Conservation (phyloP, 768 basidiomycete genomes). For the Trametes coccinea region DNA sequence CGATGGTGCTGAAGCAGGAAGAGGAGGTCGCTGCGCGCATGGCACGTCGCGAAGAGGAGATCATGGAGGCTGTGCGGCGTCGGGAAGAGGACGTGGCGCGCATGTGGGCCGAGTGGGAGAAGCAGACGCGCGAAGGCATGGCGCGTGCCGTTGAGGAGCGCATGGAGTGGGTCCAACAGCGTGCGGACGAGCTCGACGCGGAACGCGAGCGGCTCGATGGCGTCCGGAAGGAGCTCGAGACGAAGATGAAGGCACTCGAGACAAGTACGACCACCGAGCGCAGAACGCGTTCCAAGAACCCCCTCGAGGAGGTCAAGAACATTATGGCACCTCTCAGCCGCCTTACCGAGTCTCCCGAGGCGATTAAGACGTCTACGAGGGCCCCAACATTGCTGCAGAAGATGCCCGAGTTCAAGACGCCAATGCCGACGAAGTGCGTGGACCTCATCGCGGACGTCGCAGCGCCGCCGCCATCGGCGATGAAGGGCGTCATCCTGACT, state of each 20-base stretch:
- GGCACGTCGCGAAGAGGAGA: slow-evolving; percentile 66
- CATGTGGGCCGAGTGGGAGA: slow-evolving; percentile 62
- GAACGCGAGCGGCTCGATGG: slow-evolving; percentile 53
- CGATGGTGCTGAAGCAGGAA: slow-evolving; percentile 65
- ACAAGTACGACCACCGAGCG: slow-evolving; percentile 33
- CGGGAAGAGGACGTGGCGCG: slow-evolving; percentile 64
- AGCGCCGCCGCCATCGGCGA: slow-evolving; percentile 37
- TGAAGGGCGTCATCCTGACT: slow-evolving; percentile 72
- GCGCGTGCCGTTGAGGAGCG: slow-evolving; percentile 39
- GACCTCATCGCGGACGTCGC: slow-evolving; percentile 17
- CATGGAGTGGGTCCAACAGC: slow-evolving; percentile 48
- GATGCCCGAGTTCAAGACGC: slow-evolving; percentile 51
- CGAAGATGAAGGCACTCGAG: slow-evolving; percentile 45
- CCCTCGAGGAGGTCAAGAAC: slow-evolving; percentile 78
- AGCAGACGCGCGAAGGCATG: slow-evolving; percentile 37
- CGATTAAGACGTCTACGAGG: not conserved
- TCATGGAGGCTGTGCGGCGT: slow-evolving; percentile 63
- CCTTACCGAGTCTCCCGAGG: slow-evolving; percentile 32
- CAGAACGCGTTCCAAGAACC: slow-evolving; percentile 44
- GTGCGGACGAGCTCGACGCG: slow-evolving; percentile 52
- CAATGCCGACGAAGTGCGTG: slow-evolving; percentile 37
- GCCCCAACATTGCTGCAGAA: slow-evolving; percentile 18
- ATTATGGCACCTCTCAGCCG: slow-evolving; percentile 53
- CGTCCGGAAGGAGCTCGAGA: slow-evolving; percentile 51
- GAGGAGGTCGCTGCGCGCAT: slow-evolving; percentile 69